Evolutionary conservation across 306 rosid species (phyloP).

Genomic region (Parietaria judaica): DNA sequence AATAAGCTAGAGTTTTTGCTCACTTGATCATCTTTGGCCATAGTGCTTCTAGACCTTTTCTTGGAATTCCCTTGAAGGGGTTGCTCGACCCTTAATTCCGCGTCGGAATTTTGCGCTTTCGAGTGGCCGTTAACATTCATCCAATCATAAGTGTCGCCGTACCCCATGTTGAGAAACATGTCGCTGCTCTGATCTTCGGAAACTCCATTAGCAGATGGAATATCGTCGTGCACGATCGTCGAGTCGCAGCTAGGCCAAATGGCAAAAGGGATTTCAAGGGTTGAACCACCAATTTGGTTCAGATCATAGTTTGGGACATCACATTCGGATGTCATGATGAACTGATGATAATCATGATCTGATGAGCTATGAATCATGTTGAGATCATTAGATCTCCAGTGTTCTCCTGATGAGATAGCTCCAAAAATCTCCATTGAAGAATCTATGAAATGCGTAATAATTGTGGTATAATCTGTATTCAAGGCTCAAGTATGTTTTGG

Average conservation of each 20-base stretch:
- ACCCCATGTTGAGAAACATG: constrained; percentile 21
- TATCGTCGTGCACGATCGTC: constrained; percentile 15
- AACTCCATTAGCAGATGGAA: constrained; percentile 6
- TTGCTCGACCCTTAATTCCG: constrained; percentile 15
- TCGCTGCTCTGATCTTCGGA: constrained; percentile 23
- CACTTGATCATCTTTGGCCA: constrained; percentile 30
- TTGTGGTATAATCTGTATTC: no score
- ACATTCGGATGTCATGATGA: constrained; percentile 32
- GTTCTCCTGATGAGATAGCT: constrained; percentile 35
- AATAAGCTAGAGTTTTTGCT: constrained; percentile 2
- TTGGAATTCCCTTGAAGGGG: constrained; percentile 21
- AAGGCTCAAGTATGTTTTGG: not conserved
- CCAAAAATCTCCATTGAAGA: constrained; percentile 43
- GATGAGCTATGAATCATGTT: constrained; percentile 42
- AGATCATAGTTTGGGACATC: constrained; percentile 16
- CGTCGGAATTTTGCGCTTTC: constrained; percentile 24
- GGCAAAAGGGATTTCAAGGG: constrained; percentile 38
- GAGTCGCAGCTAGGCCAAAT: constrained; percentile 30
- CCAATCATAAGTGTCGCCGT: constrained; percentile 17
- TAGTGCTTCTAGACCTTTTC: constrained; percentile 46
- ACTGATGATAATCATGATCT: constrained; percentile 33
- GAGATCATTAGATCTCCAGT: constrained; percentile 44
- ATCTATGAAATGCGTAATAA: no score
- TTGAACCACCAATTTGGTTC: constrained; percentile 26
- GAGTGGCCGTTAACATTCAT: constrained; percentile 12